phyloP scores from a whole-genome alignment of 2,329 filamentous ascomycete species.

The Onygena corvina region DNA sequence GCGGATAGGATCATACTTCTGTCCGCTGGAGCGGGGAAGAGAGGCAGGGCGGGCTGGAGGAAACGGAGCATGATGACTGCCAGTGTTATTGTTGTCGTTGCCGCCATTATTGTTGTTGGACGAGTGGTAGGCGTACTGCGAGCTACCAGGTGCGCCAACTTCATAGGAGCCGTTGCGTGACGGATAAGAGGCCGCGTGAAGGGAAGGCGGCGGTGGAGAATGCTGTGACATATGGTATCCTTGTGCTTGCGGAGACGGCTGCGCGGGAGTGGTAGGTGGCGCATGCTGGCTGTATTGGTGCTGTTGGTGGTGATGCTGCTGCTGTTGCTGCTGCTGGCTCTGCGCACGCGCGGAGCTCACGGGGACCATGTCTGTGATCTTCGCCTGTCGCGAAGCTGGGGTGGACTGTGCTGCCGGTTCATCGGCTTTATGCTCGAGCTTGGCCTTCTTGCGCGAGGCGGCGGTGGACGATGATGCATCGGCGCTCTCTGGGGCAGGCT shows the following conservation, averaged over 20 bases:
- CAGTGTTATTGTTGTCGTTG: constrained; percentile 12
- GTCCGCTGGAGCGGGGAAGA: constrained; percentile 52
- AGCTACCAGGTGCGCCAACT: neutral
- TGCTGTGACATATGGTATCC: constrained; percentile 8
- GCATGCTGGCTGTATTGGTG: constrained; percentile 2
- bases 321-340: neutral
- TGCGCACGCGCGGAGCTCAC: constrained; percentile 15
- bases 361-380: constrained; percentile 31
- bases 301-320: neutral
- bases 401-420: constrained; percentile 5
- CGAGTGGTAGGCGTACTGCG: neutral
- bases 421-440: constrained; percentile 27
- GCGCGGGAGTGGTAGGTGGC: constrained; percentile 8
- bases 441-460: constrained; percentile 38
- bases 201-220: constrained; percentile 9
- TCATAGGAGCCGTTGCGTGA: neutral
- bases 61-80: constrained; percentile 5
- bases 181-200: constrained; percentile 11
- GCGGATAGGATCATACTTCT: constrained; percentile 81
- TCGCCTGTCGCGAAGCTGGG: constrained; percentile 27
- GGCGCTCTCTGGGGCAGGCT: constrained; percentile 25
- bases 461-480: constrained; percentile 15
- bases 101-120: constrained; percentile 13
- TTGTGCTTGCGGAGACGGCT: constrained; percentile 9
- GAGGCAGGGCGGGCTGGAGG: constrained; percentile 28